These are phyloP conservation scores for Fusarium vanettenii DNA, from an alignment of 2,329 filamentous ascomycete genomes.

Conservation along the genomic window DNA sequence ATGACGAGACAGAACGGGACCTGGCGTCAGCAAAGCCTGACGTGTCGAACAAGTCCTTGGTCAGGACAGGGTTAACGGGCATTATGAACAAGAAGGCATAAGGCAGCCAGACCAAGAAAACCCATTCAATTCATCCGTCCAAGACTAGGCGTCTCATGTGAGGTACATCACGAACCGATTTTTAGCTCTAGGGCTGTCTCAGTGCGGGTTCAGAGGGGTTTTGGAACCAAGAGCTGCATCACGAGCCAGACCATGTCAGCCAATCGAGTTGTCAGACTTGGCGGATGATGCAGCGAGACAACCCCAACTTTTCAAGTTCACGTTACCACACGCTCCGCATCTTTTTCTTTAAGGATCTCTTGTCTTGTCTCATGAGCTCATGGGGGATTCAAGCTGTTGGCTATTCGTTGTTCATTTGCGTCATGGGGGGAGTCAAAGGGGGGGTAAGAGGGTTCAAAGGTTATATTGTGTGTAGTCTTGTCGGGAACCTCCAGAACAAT, in stretches of 20 bases:
- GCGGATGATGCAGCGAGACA: slow-evolving; percentile 37
- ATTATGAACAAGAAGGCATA: neutral
- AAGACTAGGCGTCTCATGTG: slow-evolving; percentile 36
- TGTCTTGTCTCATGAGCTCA: slow-evolving; percentile 29
- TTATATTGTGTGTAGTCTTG: slow-evolving; percentile 19
- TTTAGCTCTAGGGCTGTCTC: slow-evolving; percentile 24
- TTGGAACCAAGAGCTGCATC: slow-evolving; percentile 29
- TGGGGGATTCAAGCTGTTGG: slow-evolving; percentile 16
- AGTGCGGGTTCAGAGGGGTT: slow-evolving; percentile 5
- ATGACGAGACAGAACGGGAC: slow-evolving; percentile 13
- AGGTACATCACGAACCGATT: slow-evolving; percentile 33
- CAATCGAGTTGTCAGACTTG: slow-evolving; percentile 21
- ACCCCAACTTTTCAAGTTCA: slow-evolving; percentile 16
- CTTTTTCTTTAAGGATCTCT: neutral
- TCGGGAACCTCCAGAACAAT: slow-evolving; percentile 3
- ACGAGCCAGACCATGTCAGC: slow-evolving; percentile 29
- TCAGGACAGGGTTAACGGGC: slow-evolving; percentile 6
- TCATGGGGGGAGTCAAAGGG: slow-evolving; percentile 6
- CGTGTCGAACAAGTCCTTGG: slow-evolving; percentile 19
- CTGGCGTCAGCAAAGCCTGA: slow-evolving; percentile 19
- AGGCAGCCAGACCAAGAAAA: neutral
- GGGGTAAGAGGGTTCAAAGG: neutral
- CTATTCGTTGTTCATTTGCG: slow-evolving; percentile 21
- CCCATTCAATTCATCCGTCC: slow-evolving; percentile 1
- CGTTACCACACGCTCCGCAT: slow-evolving; percentile 13